Conservation (phyloP, 2,329 filamentous ascomycete species). For the Claviceps arundinis region DNA sequence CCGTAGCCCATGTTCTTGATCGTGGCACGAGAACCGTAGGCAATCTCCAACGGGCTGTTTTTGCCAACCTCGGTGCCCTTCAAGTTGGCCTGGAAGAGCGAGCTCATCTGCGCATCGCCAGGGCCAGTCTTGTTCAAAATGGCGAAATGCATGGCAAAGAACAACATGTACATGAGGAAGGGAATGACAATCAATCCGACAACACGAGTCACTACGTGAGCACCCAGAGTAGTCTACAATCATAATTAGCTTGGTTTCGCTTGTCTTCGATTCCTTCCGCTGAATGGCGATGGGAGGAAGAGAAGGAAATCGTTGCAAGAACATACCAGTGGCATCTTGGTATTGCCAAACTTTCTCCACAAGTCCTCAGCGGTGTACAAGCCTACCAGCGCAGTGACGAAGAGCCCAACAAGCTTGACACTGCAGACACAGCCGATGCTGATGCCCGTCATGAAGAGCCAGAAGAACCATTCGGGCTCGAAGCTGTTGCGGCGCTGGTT, state of each 20-base stretch:
- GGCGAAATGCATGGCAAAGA: slow-evolving; percentile 87
- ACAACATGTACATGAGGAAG: slow-evolving; percentile 84
- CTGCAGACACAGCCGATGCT: slow-evolving; percentile 98
- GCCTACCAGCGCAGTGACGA: slow-evolving; percentile 87
- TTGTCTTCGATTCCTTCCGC: neutral
- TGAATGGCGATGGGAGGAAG: neutral
- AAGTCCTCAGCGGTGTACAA: slow-evolving; percentile 93
- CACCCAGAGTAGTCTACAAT: slow-evolving; percentile 47
- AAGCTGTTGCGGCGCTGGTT: slow-evolving; percentile 76
- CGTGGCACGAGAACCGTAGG: slow-evolving; percentile 76
- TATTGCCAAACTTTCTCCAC: slow-evolving; percentile 94
- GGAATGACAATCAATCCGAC: slow-evolving; percentile 82
- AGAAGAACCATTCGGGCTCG: slow-evolving; percentile 82
- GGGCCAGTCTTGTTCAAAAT: slow-evolving; percentile 89
- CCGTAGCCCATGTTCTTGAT: slow-evolving; percentile 99
- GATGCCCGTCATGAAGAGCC: slow-evolving; percentile 84
- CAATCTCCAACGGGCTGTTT: slow-evolving; percentile 86
- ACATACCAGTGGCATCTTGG: slow-evolving; percentile 73
- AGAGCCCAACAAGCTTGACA: slow-evolving; percentile 95
- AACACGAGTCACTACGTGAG: slow-evolving; percentile 68
- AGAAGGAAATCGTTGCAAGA: neutral
- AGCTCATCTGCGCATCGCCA: slow-evolving; percentile 99
- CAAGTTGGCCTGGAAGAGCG: slow-evolving; percentile 94
- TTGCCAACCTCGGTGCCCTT: slow-evolving; percentile 87
- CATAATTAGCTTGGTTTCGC: neutral